phyloP scores from a whole-genome alignment of 1,284 basidiomycete genomes.

The Austropuccinia psidii region DNA sequence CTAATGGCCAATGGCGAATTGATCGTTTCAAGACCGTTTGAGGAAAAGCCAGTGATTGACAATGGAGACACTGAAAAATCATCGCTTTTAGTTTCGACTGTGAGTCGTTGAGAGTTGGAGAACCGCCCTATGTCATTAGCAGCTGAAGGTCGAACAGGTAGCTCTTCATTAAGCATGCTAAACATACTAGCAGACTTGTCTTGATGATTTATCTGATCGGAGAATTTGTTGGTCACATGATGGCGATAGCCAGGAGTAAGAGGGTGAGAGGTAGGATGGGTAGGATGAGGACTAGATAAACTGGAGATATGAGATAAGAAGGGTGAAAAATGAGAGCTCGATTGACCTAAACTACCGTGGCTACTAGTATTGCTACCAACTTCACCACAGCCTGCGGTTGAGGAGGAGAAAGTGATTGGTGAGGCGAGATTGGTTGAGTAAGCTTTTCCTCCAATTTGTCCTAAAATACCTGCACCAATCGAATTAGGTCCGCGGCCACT shows the following conservation, averaged over 20 bases:
- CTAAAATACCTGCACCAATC: background rate
- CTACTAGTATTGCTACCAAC: background rate
- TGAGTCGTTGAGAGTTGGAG: background rate
- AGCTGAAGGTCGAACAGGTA: background rate
- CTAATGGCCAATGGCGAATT: background rate
- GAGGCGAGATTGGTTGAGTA: constrained; percentile 18
- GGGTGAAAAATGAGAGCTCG: constrained; percentile 20
- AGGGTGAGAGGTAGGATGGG: constrained; percentile 1
- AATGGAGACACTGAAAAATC: constrained; percentile 31
- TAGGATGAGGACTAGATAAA: constrained; percentile 11
- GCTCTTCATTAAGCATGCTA: constrained; percentile 17
- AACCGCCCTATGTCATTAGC: background rate
- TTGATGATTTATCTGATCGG: background rate
- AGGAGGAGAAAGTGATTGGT: constrained; percentile 16
- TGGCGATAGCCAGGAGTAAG: background rate
- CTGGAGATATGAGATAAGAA: constrained; percentile 8
- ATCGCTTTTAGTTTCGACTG: constrained; percentile 21
- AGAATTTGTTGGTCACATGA: background rate
- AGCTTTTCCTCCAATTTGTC: background rate
- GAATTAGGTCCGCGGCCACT: background rate
- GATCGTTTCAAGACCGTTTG: background rate
- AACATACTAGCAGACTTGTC: constrained; percentile 23
- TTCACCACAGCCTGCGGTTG: background rate
- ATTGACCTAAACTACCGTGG: constrained; percentile 11
- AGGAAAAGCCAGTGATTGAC: constrained; percentile 12